Conservation (phyloP, 2,329 filamentous ascomycete genomes). For the Ciborinia camelliae region DNA sequence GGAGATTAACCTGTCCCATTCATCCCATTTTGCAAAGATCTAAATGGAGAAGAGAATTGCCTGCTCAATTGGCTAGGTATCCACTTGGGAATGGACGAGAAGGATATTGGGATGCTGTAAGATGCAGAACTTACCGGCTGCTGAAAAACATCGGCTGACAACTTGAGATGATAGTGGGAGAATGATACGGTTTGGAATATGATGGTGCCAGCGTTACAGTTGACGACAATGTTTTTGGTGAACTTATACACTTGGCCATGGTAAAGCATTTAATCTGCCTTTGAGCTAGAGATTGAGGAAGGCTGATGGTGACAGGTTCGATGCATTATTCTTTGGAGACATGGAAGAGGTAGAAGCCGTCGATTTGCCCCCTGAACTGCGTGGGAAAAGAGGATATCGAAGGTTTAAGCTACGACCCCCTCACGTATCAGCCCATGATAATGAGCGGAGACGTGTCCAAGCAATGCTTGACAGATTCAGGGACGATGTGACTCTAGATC, state of each 20-base stretch:
- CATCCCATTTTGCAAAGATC: conserved; percentile 11
- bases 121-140: fast-evolving
- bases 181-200: conserved; percentile 15
- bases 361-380: neutral
- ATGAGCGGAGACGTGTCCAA: neutral
- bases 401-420: conserved; percentile 6
- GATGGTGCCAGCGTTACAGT: neutral
- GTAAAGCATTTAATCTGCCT: neutral
- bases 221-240: conserved; percentile 9
- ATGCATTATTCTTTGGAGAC: conserved; percentile 7
- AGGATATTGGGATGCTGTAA: conserved; percentile 17
- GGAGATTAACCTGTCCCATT: neutral
- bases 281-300: neutral
- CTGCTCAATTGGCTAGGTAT: conserved; percentile 4
- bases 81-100: conserved; percentile 7
- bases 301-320: conserved; percentile 5
- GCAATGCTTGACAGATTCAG: conserved; percentile 2
- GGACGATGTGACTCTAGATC: neutral
- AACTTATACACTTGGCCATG: conserved; percentile 13
- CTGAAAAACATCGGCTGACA: neutral
- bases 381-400: neutral
- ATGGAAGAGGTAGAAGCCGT: neutral
- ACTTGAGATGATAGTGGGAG: neutral
- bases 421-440: neutral
- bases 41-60: conserved; percentile 4